Evolutionary conservation across 2,329 filamentous ascomycete species (phyloP), one percentile per base, ranked within the genome.

Genomic region (Sphaceloma murrayae): DNA sequence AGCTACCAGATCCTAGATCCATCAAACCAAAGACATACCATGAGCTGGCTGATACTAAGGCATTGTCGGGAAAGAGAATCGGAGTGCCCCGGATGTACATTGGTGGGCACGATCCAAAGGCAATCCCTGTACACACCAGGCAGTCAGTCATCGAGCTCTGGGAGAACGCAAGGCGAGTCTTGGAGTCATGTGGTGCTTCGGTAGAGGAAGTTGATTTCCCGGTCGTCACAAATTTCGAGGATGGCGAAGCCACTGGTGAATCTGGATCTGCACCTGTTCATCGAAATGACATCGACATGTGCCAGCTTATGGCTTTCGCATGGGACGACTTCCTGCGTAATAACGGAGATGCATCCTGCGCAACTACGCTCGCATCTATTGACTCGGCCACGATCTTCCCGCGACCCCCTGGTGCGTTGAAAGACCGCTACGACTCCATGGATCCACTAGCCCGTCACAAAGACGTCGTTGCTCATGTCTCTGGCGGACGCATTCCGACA

Each of bases 81-180:
- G 72, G 64, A 0, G 65, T 74, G 0, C 73, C 72, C 0, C 38
- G 61, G 10, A 70, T 73, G 62, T 75, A 69, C 51, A 63, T 74
- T 19, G 70, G 69, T 5, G 61, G 61, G 9, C 44, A 56, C n/a
- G 55, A 56, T 29, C 48, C 54, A 1, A 50, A 45, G 34, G 62
- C 59, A 2, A 62, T 61, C 50, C 58, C 58, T 18, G 53, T 62
- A 0, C 53, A 56, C 24, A 61, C 64, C 5, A 61, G 61, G 3
- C 48, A 51, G 5, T 62, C 61, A 7, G 63, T 70, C 9, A 54
- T 68, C 27, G 57, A 59, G 58, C 49, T 58, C 10, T 58, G 52
- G 63, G 42, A 62, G 10, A 42, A 51, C 4, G 62, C 67, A 0
- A 53, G 57, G 1, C 47, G 49, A 8, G 55, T 62, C 10, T 56